Percentiles rank a stretch among this genome's conserved stretches.
Evolutionary conservation across 441 rosid genomes (phyloP).

Genomic region (Euphorbia schlechtendalii): DNA sequence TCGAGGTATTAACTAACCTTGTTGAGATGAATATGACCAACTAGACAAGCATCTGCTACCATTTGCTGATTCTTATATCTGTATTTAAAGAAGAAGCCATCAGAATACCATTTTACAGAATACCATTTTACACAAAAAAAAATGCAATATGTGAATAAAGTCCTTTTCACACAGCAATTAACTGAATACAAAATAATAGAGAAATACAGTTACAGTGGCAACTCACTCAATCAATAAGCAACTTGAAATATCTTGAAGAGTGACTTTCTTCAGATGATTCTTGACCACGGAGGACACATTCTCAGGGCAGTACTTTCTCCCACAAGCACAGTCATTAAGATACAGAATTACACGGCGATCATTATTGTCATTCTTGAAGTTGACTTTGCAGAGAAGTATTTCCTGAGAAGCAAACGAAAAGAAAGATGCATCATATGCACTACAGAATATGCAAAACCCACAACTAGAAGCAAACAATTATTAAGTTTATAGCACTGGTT

Average conservation of each 20-base stretch:
- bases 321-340: constrained; percentile 69
- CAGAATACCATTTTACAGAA: constrained; percentile 11
- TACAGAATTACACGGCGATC: constrained; percentile 77
- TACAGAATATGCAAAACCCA: constrained; percentile 7
- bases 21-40: constrained; percentile 77
- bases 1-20: constrained; percentile 39
- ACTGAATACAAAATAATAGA: neutral
- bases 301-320: constrained; percentile 71
- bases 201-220: neutral
- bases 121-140: too few species aligned
- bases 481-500: constrained; percentile 12
- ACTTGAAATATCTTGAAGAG: constrained; percentile 59
- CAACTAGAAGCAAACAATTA: constrained; percentile 7
- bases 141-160: neutral
- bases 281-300: constrained; percentile 58
- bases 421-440: constrained; percentile 6
- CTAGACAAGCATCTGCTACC: constrained; percentile 48
- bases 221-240: constrained; percentile 77
- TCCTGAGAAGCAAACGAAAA: constrained; percentile 45
- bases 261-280: constrained; percentile 72
- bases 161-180: neutral
- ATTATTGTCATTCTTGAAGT: constrained; percentile 56
- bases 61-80: constrained; percentile 52
- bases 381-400: constrained; percentile 74
- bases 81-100: constrained; percentile 24